A percentile compares a stretch with the other conserved stretches of the same genome.
phyloP scores from a whole-genome alignment of 345 rosid species.

The Hibiscus mutabilis region DNA sequence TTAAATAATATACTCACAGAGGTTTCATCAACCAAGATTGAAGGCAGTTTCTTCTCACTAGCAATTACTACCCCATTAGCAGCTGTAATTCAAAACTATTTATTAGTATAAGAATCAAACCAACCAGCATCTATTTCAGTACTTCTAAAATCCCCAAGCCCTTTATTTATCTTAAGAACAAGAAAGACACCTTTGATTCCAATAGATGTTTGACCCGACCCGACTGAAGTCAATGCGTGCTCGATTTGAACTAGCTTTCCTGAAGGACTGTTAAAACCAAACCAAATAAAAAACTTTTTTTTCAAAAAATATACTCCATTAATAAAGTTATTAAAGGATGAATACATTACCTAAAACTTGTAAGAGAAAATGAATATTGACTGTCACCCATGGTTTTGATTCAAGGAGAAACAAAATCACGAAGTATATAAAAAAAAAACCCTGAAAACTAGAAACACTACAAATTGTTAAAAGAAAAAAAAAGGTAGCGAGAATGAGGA shows the following conservation, averaged over 20 bases:
- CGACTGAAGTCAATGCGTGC: conserved; percentile 89
- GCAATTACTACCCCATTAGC: conserved; percentile 95
- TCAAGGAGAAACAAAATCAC: not conserved
- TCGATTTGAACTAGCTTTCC: conserved; percentile 98
- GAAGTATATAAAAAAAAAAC: not conserved
- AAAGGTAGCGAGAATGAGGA: not conserved
- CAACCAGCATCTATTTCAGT: too few species aligned
- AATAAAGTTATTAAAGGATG: not conserved
- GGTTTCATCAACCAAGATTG: conserved; percentile 85
- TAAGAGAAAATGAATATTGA: conserved; percentile 90
- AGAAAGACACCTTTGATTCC: conserved; percentile 88
- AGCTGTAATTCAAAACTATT: conserved; percentile 44
- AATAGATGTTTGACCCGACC: conserved; percentile 90
- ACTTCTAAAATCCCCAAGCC: too few species aligned
- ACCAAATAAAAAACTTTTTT: not conserved
- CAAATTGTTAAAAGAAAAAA: not conserved
- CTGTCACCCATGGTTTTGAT: conserved; percentile 73
- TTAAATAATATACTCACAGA: too few species aligned
- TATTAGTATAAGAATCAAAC: too few species aligned
- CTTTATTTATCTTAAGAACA: too few species aligned
- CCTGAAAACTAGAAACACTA: not conserved
- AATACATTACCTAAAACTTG: conserved; percentile 66
- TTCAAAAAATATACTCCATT: not conserved
- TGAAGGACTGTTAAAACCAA: conserved; percentile 55
- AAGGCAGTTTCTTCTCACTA: conserved; percentile 83